Evolutionary conservation across 345 rosid species (phyloP), one percentile per base, ranked within the genome.

Genomic region (Gossypium anomalum): DNA sequence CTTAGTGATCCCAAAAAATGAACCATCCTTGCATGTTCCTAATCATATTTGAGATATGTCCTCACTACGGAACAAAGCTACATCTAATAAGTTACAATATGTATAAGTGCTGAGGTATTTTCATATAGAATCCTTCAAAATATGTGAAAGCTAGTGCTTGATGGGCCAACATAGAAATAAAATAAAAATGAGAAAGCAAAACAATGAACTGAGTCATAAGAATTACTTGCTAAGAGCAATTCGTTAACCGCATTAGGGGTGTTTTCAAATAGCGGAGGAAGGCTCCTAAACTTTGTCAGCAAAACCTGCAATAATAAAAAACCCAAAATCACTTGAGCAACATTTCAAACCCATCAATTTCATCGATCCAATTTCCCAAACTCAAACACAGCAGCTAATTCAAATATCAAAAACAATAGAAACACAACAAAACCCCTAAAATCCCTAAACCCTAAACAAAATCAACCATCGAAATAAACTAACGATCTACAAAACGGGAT

Each of bases 181-280:
- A 59, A 51, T 1, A 9, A 19, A 34, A 69, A 69, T 59, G 64
- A 23, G 7, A 14, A 14, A 4, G 22, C 12, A 43, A 66, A 1
- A 16, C 4, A 45, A 11, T 44, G 5, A 11, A 6, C 7, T 47
- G 34, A 13, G 57, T 3, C 19, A 55, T 5, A 49, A 75, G 8
- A 3, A 45, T 76, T 88, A 95, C 99, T 93, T 51, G 97, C 99
- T 79, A 93, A 69, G 0, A 87, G 86, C 84, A 95, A 78, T 71
- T 95, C 98, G 34, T 77, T 81, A 75, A 80, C 75, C 12, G 96
- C 88, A 52, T 85, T 82, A n/a, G 94, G 90, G 0, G 97, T 89
- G 38, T 69, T 77, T 79, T 93, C 92, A 63, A 93, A 93, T 87
- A 95, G 82, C 2, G 99, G 98, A 10, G 99, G 98, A 68, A 95